Percentiles rank a stretch among this genome's conserved stretches.
These are phyloP conservation scores for Penicillium sp. DNA, from an alignment of 2,329 filamentous ascomycete genomes.

Conservation along the genomic window DNA sequence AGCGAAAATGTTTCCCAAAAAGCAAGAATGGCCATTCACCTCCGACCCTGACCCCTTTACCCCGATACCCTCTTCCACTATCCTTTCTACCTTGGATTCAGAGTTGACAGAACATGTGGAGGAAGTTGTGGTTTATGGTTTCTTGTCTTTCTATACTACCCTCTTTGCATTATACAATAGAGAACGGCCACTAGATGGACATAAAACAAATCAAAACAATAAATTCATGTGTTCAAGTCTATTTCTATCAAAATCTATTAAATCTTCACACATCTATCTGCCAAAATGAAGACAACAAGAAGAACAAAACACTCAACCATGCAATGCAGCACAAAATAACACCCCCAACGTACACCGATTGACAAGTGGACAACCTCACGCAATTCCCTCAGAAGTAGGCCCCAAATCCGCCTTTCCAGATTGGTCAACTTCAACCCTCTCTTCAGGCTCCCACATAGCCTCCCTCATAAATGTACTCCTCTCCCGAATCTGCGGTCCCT, in stretches of 20 bases:
- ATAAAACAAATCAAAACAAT: slow-evolving; percentile 13
- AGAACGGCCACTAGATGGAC: slow-evolving; percentile 14
- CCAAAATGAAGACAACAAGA: not conserved
- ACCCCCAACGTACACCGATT: not conserved
- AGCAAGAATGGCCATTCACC: slow-evolving; percentile 5
- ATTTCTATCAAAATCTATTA: not conserved
- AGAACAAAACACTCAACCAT: not conserved
- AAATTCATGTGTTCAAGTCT: not conserved
- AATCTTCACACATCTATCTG: not conserved
- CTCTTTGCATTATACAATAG: slow-evolving; percentile 11
- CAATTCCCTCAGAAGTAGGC: slow-evolving; percentile 1
- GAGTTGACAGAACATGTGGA: slow-evolving; percentile 4
- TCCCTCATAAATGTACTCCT: slow-evolving; percentile 32
- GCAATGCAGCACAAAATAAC: not conserved
- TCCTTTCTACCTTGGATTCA: not conserved
- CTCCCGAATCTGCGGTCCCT: slow-evolving; percentile 43
- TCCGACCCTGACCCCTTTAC: not conserved
- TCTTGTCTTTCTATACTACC: slow-evolving; percentile 9
- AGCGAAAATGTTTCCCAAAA: slow-evolving; percentile 11
- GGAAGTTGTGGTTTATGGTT: slow-evolving; percentile 8
- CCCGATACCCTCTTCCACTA: slow-evolving; percentile 13
- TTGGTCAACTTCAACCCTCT: slow-evolving; percentile 13
- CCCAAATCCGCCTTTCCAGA: slow-evolving; percentile 7
- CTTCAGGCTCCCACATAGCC: slow-evolving; percentile 22
- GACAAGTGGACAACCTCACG: not conserved